phyloP scores from a whole-genome alignment of 495 filamentous ascomycete species.

The Cairneyella variabilis region DNA sequence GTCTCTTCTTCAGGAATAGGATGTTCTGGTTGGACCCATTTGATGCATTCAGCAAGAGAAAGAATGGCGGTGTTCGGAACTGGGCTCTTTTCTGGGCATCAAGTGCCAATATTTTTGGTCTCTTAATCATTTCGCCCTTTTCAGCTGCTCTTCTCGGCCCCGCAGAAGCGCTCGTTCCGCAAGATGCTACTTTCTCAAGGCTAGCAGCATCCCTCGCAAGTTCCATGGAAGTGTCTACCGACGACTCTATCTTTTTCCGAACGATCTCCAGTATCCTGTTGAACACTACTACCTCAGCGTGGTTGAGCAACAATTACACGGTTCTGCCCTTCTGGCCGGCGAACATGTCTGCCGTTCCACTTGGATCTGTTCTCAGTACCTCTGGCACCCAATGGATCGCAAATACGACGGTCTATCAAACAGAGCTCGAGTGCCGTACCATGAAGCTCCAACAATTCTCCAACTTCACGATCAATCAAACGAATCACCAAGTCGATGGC shows the following conservation, averaged over 20 bases:
- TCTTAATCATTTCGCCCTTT: conserved; percentile 32
- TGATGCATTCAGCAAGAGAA: conserved; percentile 23
- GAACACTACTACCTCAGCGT: conserved; percentile 36
- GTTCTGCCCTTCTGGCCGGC: conserved; percentile 38
- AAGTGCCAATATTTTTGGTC: conserved; percentile 31
- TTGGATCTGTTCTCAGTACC: conserved; percentile 25
- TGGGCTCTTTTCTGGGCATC: conserved; percentile 30
- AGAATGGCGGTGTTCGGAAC: conserved; percentile 17
- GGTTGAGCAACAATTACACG: conserved; percentile 36
- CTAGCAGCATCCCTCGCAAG: conserved; percentile 17
- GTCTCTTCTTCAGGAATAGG: conserved; percentile 25
- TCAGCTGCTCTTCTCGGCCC: conserved; percentile 32
- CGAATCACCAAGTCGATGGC: background rate
- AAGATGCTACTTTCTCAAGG: conserved; percentile 20
- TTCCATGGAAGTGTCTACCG: background rate
- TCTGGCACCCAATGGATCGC: conserved; percentile 28
- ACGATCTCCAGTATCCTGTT: conserved; percentile 31
- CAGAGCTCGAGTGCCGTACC: conserved; percentile 25
- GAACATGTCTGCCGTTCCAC: conserved; percentile 12
- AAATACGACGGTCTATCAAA: conserved; percentile 33
- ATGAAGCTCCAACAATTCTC: conserved; percentile 18
- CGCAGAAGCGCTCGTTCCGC: conserved; percentile 23
- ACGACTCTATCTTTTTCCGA: conserved; percentile 28
- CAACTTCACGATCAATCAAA: background rate
- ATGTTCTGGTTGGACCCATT: conserved; percentile 30